Conservation (phyloP, 2,329 filamentous ascomycete genomes). For the Monosporascus sp. region DNA sequence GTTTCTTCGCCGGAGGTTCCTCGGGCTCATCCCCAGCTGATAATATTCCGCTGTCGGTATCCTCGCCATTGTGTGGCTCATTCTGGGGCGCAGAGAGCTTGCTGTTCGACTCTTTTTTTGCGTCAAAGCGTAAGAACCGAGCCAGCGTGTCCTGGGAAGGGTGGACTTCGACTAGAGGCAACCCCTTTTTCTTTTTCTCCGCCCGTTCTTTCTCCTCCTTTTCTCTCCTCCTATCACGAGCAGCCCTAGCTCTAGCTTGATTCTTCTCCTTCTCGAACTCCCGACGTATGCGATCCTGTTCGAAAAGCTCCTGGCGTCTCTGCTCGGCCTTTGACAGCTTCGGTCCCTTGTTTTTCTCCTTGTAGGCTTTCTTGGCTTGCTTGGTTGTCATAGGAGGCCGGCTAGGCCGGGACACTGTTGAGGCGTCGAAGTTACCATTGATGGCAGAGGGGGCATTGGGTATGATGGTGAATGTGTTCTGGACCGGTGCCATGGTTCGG, state of each 20-base stretch:
- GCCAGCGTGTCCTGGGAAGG: conserved; percentile 55
- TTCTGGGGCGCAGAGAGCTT: background rate
- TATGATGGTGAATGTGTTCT: conserved; percentile 31
- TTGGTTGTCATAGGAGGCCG: conserved; percentile 44
- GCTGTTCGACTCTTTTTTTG: conserved; percentile 9
- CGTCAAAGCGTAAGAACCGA: conserved; percentile 37
- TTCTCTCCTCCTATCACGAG: conserved; percentile 50
- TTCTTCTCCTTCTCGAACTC: conserved; percentile 47
- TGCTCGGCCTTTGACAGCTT: conserved; percentile 39
- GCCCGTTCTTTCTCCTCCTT: conserved; percentile 45
- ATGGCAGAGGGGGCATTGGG: conserved; percentile 26
- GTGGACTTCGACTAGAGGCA: conserved; percentile 49
- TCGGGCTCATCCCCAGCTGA: conserved; percentile 5
- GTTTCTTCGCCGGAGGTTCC: conserved; percentile 13
- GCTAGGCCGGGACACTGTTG: conserved; percentile 8
- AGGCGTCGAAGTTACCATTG: conserved; percentile 12
- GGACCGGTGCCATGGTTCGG: conserved; percentile 27
- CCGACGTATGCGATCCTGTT: conserved; percentile 50
- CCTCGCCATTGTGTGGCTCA: background rate
- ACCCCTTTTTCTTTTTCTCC: conserved; percentile 45
- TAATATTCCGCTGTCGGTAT: conserved; percentile 2
- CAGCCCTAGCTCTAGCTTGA: conserved; percentile 41
- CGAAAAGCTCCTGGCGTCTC: conserved; percentile 34
- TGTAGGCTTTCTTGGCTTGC: conserved; percentile 42
- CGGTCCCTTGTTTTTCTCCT: conserved; percentile 33